Evolutionary conservation across 2,329 filamentous ascomycete species (phyloP), one percentile per base, ranked within the genome.

Genomic region (Lachnellula willkommii): DNA sequence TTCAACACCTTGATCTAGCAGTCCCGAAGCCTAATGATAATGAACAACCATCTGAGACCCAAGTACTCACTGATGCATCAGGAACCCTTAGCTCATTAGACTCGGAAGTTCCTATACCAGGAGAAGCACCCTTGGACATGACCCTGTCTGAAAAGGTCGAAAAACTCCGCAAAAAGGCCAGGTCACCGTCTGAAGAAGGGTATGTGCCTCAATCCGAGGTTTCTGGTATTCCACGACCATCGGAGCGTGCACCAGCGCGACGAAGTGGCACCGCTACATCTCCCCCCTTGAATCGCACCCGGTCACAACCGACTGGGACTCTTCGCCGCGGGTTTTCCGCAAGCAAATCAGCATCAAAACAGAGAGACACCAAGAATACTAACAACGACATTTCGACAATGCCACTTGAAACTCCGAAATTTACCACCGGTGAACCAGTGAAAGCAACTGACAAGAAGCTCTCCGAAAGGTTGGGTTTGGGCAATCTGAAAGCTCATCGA

Each of bases 401-500:
- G n/a, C 46, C 59, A 32, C 47, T 61, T n/a, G 69, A 70, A 15
- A 20, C 55, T 11, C 47, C 63, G n/a, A 66, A 62, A 39, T 7
- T 57, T 35, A 60, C 65, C 15, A 59, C 60, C 7, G 65, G 63
- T 1, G 68, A 71, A 43, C 61, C 63, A 24, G 47, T 62, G 22
- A 69, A 66, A 45, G 53, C 59, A 12, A 60, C 63, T 12, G 69
- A 96, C 60, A 93, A 89, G 72, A 90, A 89, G 65, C 76, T 96
- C 54, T 83, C 83, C 14, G 90, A 90, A 62, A 83, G 87, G 53
- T 74, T 91, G 12, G 85, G 84, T 0, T 72, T 93, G 1, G 78
- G 77, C 28, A 77, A 82, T 3, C 73, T 89, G 55, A 93, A 91
- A 67, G 72, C 72, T 20, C 72, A 77, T 56, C 73, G 79, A 26